Evolutionary conservation across 1,284 basidiomycete species (phyloP).

Genomic region (Leccinum subrobustum): DNA sequence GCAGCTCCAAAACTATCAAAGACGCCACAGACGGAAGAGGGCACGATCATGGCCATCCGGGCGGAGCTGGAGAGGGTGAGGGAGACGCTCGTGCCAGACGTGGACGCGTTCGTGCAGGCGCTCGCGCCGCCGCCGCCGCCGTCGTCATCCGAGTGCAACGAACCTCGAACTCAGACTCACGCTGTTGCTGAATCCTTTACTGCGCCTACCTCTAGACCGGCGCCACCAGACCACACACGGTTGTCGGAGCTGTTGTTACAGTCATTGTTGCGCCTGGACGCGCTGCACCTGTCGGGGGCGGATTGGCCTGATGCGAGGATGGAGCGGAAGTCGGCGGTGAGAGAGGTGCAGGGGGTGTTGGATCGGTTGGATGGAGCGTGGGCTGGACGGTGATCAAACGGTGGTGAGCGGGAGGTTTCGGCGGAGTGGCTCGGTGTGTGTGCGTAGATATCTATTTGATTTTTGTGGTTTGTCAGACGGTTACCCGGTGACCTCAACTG

Average conservation of each 20-base stretch:
- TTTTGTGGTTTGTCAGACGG: not conserved
- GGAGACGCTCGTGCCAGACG: constrained; percentile 48
- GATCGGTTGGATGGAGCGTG: constrained; percentile 57
- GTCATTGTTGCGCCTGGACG: constrained; percentile 73
- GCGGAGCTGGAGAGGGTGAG: constrained; percentile 59
- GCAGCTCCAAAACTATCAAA: constrained; percentile 1
- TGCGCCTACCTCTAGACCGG: not conserved
- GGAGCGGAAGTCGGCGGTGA: constrained; percentile 75
- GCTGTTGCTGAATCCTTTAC: not conserved
- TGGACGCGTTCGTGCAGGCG: constrained; percentile 53
- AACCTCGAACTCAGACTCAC: not conserved
- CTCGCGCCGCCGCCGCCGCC: not conserved
- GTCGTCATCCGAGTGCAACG: not conserved
- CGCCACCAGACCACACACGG: constrained; percentile 50
- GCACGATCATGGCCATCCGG: constrained; percentile 54
- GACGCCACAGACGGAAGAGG: constrained; percentile 47
- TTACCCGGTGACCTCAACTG: not conserved
- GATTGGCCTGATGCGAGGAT: constrained; percentile 70
- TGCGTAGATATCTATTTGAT: not conserved
- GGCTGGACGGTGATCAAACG: constrained; percentile 26
- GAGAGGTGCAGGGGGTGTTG: constrained; percentile 56
- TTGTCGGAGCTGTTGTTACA: constrained; percentile 76
- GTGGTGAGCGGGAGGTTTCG: not conserved
- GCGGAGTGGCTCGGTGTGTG: not conserved
- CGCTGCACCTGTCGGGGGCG: constrained; percentile 56